phyloP scores from a whole-genome alignment of 208 protist species.

The Blastocrithidia nonstop region DNA sequence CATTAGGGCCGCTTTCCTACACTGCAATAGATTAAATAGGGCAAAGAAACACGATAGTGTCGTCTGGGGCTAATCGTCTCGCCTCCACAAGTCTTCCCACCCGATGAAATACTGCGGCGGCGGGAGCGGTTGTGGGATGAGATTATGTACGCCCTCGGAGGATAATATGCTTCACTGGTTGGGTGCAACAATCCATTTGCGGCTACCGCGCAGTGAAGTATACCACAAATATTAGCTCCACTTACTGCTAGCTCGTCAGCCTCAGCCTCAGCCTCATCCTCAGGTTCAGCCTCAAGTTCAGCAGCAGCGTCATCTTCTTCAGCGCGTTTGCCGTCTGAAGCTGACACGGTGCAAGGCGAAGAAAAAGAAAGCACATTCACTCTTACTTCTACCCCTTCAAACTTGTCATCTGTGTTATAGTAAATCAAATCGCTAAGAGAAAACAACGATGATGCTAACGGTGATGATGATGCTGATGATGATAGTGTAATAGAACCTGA shows the following conservation, averaged over 20 bases:
- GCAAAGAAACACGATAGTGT: constrained; percentile 17
- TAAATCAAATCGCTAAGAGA: no score
- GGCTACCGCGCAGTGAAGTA: constrained; percentile 13
- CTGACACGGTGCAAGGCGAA: no score
- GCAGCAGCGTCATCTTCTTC: neutral
- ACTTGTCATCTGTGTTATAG: no score
- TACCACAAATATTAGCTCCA: constrained; percentile 25
- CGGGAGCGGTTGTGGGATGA: constrained; percentile 78
- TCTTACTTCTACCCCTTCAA: no score
- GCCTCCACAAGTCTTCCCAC: constrained; percentile 55
- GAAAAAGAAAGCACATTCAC: no score
- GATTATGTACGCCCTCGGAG: constrained; percentile 67
- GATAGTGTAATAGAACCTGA: constrained; percentile 1
- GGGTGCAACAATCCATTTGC: constrained; percentile 70
- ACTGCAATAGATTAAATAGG: constrained; percentile 29
- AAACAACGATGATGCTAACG: no score
- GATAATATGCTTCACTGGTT: constrained; percentile 52
- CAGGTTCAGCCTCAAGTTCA: neutral
- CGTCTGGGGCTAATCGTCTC: constrained; percentile 48
- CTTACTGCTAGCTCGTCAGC: constrained; percentile 5
- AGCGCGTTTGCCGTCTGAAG: no score
- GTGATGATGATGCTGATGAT: constrained; percentile 1
- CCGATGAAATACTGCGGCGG: constrained; percentile 46
- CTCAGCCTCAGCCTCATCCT: neutral
- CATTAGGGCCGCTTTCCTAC: constrained; percentile 43